These are phyloP conservation scores for Vachellia collinsii DNA, from an alignment of 306 rosid species.

Conservation along the genomic window DNA sequence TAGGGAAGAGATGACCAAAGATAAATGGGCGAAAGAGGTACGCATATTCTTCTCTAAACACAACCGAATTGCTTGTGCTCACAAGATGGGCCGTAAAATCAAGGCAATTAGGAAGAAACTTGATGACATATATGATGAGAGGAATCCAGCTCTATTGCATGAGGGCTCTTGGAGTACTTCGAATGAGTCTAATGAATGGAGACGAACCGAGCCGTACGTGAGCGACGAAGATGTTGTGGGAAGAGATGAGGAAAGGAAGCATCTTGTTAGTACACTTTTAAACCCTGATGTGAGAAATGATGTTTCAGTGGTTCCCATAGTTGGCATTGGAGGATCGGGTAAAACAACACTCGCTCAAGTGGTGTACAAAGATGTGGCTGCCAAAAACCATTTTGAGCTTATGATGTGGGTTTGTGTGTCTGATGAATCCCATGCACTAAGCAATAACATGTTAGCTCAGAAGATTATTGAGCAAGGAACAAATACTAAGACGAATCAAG, in stretches of 20 bases:
- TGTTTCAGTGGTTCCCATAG: background rate
- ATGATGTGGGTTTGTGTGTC: constrained; percentile 35
- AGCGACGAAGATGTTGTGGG: background rate
- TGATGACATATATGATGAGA: background rate
- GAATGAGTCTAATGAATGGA: background rate
- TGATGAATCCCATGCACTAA: background rate
- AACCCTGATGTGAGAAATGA: background rate
- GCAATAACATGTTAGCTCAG: background rate
- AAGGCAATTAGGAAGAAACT: background rate
- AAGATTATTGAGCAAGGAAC: background rate
- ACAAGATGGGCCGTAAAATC: background rate
- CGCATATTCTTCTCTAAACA: background rate
- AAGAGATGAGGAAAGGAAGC: background rate
- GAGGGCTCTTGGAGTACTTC: background rate
- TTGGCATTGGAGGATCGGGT: constrained; percentile 27
- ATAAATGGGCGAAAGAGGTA: background rate
- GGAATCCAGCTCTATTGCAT: background rate
- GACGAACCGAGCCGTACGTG: background rate
- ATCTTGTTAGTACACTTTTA: rapidly evolving
- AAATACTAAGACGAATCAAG: too few relatives aligned
- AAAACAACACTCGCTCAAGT: constrained; percentile 37
- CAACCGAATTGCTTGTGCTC: background rate
- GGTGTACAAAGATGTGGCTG: background rate
- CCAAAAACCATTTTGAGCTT: background rate
- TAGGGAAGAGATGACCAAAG: background rate